Evolutionary conservation across 1,284 basidiomycete species (phyloP).

Genomic region (Puccinia novopanici): DNA sequence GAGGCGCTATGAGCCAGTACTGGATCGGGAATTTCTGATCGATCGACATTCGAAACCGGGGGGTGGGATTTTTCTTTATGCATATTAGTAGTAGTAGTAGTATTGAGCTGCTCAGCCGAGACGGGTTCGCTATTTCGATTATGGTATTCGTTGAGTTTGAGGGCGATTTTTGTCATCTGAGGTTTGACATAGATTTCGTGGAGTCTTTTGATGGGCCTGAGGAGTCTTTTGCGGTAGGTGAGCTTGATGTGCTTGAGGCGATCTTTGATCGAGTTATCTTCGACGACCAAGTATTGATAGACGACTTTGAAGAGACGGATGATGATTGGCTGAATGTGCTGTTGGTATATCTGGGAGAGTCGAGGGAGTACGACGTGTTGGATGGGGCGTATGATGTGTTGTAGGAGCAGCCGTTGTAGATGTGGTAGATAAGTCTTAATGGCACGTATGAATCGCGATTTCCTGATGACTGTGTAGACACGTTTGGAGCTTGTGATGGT

Average conservation of each 20-base stretch:
- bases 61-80: background rate
- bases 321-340: background rate
- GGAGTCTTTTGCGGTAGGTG: background rate
- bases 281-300: background rate
- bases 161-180: conserved; percentile 21
- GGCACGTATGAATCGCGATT: background rate
- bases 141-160: conserved; percentile 31
- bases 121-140: background rate
- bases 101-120: background rate
- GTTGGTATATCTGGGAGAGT: background rate
- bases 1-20: too few relatives aligned
- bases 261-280: background rate
- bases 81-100: background rate
- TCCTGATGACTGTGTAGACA: background rate
- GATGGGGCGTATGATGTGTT: background rate
- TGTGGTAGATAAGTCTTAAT: conserved; percentile 5
- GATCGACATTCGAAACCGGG: background rate
- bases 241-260: background rate
- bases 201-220: background rate
- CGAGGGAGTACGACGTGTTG: background rate
- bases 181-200: conserved; percentile 35
- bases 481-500: background rate
- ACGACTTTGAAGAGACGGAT: background rate
- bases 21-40: too few relatives aligned
- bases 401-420: background rate